Base-by-base conservation (phyloP, 352 stramenopile species). In the Plasmopara muralis region DNA sequence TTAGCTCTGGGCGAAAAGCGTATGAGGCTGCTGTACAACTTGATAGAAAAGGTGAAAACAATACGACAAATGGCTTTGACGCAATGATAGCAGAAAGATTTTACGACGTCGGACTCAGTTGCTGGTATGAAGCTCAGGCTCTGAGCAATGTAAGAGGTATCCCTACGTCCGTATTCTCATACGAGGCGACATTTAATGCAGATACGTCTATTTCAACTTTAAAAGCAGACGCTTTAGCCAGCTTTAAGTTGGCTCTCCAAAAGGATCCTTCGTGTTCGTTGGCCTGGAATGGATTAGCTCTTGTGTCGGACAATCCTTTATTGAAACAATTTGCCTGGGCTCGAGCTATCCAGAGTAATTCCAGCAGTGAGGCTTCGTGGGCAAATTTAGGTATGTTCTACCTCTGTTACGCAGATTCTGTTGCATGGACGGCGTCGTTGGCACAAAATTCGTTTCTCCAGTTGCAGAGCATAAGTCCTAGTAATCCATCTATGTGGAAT, bases 331-430 rank as follows among this genome's bases (percentile, higher is more conserved):
- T 92, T 58, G 70, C 68, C 6, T 92, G 82, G 82, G 63, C 71
- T 12, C 82, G 84, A 51, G 68, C 82, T 0, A 74, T 91, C 15
- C 71, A 89, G 57, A 66, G 60, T 47, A 57, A 67, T 5, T 72
- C 47, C 37, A 88, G 71, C 39, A 66, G 57, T 10, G 81, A 93
- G 18, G 72, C 70, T 2, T 77, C 84, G 16, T 95, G 84, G 82
- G 77, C 84, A 12, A 95, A 95, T 57, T 42, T 95, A 1, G 84
- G 82, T 18, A 87, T 93, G 77, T 67, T 95, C 15, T 95, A 93
- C 47, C 61, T 89, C 14, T 59, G 50, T 2, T 66, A 86, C 3
- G 60, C 55, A 30, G 62, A 78, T 48, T 38, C 49, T 1, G 55
- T 69, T 29, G 37, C 63, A 12, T 33, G 56, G 30, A 43, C 62